Evolutionary conservation across 2,329 filamentous ascomycete species (phyloP).

Genomic region (Apiospora saccharicola): DNA sequence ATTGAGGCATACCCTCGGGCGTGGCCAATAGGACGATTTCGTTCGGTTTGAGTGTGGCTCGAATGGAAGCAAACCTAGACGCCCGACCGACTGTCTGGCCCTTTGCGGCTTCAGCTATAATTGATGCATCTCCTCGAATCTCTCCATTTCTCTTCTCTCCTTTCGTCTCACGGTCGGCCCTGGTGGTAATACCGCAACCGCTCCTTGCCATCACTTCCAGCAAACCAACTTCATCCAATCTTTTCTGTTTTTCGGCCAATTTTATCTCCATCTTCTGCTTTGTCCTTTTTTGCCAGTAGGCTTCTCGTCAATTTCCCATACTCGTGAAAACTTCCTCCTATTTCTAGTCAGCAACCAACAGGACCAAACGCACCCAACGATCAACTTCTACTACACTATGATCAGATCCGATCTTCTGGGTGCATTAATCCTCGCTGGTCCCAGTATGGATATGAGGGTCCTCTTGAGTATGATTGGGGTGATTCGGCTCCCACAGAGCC

Average conservation of each 20-base stretch:
- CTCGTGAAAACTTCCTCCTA: not conserved
- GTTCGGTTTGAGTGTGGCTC: not conserved
- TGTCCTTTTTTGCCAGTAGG: not conserved
- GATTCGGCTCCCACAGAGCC: not conserved
- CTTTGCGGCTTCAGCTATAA: not conserved
- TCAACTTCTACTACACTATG: not conserved
- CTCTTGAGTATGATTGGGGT: not conserved
- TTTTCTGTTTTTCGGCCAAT: not conserved
- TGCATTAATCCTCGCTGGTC: not conserved
- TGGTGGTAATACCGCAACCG: not conserved
- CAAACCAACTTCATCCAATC: not conserved
- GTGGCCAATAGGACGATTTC: not conserved
- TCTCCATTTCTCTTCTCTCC: not conserved
- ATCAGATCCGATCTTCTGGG: not conserved
- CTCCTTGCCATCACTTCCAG: not conserved
- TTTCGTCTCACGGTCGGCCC: slow-evolving; percentile 1
- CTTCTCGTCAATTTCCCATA: not conserved
- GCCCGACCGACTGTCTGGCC: not conserved
- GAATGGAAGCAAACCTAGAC: not conserved
- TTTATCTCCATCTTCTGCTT: too few relatives aligned
- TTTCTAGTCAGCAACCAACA: not conserved
- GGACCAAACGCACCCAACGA: not conserved
- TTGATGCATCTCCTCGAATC: too few relatives aligned
- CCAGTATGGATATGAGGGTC: not conserved
- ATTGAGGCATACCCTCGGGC: slow-evolving; percentile 1